Base-by-base conservation (phyloP, 352 stramenopile species). In the Globisporangium spiculum region DNA sequence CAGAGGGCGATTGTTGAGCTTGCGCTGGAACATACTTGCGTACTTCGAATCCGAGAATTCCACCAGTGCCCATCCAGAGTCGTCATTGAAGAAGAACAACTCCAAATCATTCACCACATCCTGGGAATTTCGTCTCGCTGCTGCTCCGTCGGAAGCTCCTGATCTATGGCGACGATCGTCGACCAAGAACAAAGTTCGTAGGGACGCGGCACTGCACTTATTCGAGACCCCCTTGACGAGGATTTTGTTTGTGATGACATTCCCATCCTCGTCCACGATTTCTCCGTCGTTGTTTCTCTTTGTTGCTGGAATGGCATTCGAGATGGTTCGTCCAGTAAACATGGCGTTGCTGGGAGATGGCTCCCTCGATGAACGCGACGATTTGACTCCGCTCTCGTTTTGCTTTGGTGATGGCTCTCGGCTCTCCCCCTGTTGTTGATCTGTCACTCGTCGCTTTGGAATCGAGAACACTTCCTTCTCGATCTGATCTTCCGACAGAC, bases 401-500 rank as follows among this genome's bases (percentile, higher is more conserved):
- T 38, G 32, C 56, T 80, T 84, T 1, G 75, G 72, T 7, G 78
- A 86, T 9, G 78, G 69, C 10, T 86, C 75, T 58, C 67, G 67
- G 55, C 76, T 83, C 65, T 66, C 77, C 71, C 30, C 7, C 26
- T 50, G 9, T 30, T 61, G 55, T 3, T 62, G 34, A 14, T 71
- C 75, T 18, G 64, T 46, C 9, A 72, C 66, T 16, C 81, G 81
- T 26, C 77, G 79, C 62, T 94, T 96, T 27, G 88, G 88, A 61
- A 96, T 96, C 9, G 84, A 88, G 67, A 96, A 96, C 38, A 96
- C 78, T 7, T 70, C 65, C n/a, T 83, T 73, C 10, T 72, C 73
- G 16, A 83, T 78, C 57, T 91, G 76, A 3, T 92, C 82, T 20
- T 84, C 75, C 1, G 78, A 84, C 48, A 90, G 54, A 1, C 78